Evolutionary conservation across 768 basidiomycete species (phyloP).

Genomic region (Lentinula edodes): DNA sequence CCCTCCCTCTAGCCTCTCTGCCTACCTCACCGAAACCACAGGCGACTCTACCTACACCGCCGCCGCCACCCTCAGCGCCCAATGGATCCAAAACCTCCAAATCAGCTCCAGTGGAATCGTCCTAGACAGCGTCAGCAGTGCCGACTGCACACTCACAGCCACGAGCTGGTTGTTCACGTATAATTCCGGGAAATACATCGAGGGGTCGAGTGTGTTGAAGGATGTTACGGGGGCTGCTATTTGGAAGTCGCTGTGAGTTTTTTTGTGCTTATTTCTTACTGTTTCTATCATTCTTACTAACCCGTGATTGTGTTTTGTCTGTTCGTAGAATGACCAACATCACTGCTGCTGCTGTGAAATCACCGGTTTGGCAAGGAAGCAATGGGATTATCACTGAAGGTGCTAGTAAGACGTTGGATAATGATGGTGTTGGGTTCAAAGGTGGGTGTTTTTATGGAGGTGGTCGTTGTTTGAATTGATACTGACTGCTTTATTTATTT

Average conservation of each 20-base stretch:
- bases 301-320: too few species aligned
- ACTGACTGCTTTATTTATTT: too few species aligned
- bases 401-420: slow-evolving; percentile 28
- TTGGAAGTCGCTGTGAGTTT: slow-evolving; percentile 37
- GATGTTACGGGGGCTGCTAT: slow-evolving; percentile 34
- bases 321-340: slow-evolving; percentile 32
- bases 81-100: slow-evolving; percentile 44
- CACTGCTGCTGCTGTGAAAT: slow-evolving; percentile 35
- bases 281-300: too few species aligned
- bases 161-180: slow-evolving; percentile 47
- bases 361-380: slow-evolving; percentile 38
- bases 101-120: slow-evolving; percentile 35
- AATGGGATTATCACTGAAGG: slow-evolving; percentile 52
- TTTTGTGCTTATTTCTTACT: too few species aligned
- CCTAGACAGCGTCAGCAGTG: slow-evolving; percentile 41
- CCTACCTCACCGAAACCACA: slow-evolving; percentile 42
- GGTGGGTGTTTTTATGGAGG: slow-evolving; percentile 19
- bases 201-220: slow-evolving; percentile 41
- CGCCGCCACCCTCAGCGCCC: slow-evolving; percentile 40
- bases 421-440: slow-evolving; percentile 49
- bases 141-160: slow-evolving; percentile 42
- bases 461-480: too few species aligned
- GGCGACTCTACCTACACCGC: slow-evolving; percentile 36
- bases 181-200: slow-evolving; percentile 49
- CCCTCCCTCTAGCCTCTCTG: slow-evolving; percentile 35